phyloP scores from a whole-genome alignment of 805 yeast genomes.

The Candida odintsovae region DNA sequence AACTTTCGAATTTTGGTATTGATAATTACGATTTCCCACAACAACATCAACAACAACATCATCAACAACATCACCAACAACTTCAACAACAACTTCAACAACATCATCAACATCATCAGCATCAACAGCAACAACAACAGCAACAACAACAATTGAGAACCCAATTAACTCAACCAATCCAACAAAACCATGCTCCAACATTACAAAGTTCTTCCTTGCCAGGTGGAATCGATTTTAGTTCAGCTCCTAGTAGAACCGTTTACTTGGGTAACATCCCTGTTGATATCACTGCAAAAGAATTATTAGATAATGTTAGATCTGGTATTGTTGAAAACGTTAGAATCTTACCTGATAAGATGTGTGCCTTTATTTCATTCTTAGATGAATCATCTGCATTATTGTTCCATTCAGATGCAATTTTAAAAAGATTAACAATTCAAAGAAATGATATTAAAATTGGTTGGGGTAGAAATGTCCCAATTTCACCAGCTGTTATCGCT shows the following conservation, averaged over 20 bases:
- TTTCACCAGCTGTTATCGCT: conserved; percentile 67
- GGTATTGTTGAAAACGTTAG: conserved; percentile 81
- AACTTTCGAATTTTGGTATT: not conserved
- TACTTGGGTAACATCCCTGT: conserved; percentile 84
- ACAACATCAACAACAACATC: not conserved
- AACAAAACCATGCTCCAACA: not conserved
- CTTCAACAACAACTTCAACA: not conserved
- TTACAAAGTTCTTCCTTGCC: conserved; percentile 1
- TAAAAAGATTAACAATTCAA: conserved; percentile 73
- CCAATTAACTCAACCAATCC: not conserved
- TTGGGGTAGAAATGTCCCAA: conserved; percentile 83
- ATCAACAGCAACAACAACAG: not conserved
- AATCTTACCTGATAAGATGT: conserved; percentile 76
- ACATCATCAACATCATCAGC: not conserved
- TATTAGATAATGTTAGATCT: conserved; percentile 84
- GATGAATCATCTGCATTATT: conserved; percentile 85
- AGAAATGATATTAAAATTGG: conserved; percentile 83
- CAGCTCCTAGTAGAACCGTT: conserved; percentile 78
- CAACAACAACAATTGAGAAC: not conserved
- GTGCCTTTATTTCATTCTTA: conserved; percentile 86
- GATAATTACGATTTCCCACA: not conserved
- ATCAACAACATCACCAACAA: not conserved
- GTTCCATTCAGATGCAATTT: conserved; percentile 89
- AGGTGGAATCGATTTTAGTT: conserved; percentile 24
- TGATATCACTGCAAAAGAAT: conserved; percentile 73